Evolutionary conservation across 2,329 filamentous ascomycete genomes (phyloP), one percentile per base, ranked within the genome.

Genomic region (Eurotiales sp.): DNA sequence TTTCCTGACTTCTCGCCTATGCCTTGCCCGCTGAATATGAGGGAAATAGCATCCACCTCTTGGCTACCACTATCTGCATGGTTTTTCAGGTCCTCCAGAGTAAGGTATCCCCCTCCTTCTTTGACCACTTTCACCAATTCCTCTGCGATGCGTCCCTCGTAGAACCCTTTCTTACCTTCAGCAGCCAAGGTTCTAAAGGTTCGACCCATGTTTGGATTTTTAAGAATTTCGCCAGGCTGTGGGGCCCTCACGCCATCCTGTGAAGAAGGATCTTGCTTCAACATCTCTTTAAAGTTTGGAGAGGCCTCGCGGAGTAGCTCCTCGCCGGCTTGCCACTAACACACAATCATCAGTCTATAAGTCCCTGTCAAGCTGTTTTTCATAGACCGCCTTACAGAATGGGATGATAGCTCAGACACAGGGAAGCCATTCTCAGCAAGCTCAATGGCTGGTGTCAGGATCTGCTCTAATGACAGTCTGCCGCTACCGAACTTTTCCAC

Each of bases 111-210:
- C 21, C 92, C 92, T 0, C 86, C 80, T 51, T 86, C 83, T 56
- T 82, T 77, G 0, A 92, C 82, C 0, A 90, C 90, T 61, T 88
- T 86, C 46, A 96, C 80, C 14, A 97, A 76, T 57, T 85, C 86
- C 63, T 93, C 81, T 3, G 89, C 93, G 46, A 97, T 83, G 32
- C 84, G 78, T 1, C 93, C 93, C 21, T 84, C 80, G 68, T 99
- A 99, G 74, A 96, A 99, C 0, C 92, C 93, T 59, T 84, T 83
- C 71, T 95, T 96, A 17, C 91, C 90, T 53, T 95, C 78, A 27
- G 83, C 77, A 0, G 85, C 92, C 4, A 99, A 76, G 0, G 85
- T 73, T 50, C 87, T 81, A 72, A 96, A 96, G 0, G 92, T 96
- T 41, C 80, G 78, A 0, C 88, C 91, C 8, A 97, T 77, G 0